Conservation (phyloP, 192 early-diverging fungal genomes). For the Physocladia obscura region DNA sequence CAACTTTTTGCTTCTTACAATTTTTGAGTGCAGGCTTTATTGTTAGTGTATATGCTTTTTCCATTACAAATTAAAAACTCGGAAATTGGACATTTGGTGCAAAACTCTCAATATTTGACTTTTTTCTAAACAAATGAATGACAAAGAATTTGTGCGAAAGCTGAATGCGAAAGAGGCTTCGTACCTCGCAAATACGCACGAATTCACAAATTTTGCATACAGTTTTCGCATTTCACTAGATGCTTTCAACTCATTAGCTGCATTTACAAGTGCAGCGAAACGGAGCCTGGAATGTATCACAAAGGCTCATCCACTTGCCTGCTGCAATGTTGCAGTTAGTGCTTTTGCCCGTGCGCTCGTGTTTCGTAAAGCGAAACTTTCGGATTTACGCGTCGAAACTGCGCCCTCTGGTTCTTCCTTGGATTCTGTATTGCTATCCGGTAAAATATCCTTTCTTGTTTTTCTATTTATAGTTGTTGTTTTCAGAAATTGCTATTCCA, state of each 20-base stretch:
- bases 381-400: too few relatives aligned
- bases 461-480: not conserved
- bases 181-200: not conserved
- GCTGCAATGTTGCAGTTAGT: not conserved
- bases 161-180: constrained; percentile 24
- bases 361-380: not conserved
- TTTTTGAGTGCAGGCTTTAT: too few relatives aligned
- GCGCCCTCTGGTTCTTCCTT: not conserved
- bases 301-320: not conserved
- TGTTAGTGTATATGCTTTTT: too few relatives aligned
- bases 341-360: not conserved
- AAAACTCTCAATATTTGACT: too few relatives aligned
- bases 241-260: not conserved
- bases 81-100: too few relatives aligned
- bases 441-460: not conserved
- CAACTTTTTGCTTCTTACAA: too few relatives aligned
- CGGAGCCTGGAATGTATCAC: not conserved
- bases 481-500: constrained; percentile 16
- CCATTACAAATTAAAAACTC: too few relatives aligned
- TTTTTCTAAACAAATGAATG: too few relatives aligned
- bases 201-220: constrained; percentile 26
- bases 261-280: not conserved
- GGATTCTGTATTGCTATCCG: not conserved
- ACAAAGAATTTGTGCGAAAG: too few relatives aligned
- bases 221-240: not conserved